These are phyloP conservation scores for Cicer arietinum DNA, from an alignment of 306 rosid genomes.

Conservation along the genomic window DNA sequence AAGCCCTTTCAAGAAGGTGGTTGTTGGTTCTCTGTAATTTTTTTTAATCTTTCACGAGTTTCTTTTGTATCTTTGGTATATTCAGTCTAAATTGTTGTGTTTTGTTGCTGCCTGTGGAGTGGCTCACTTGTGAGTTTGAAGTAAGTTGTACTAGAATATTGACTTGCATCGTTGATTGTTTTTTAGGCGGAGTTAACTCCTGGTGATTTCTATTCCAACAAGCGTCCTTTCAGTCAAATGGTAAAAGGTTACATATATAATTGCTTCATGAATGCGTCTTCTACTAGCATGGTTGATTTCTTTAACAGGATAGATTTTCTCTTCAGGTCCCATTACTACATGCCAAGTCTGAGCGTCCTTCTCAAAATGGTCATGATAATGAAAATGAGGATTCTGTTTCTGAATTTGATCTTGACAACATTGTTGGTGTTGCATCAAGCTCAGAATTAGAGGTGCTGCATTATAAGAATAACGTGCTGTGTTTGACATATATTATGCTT, in stretches of 20 bases:
- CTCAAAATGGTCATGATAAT: conserved; percentile 60
- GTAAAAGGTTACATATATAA: conserved; percentile 42
- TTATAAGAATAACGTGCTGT: conserved; percentile 37
- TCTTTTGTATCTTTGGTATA: not conserved
- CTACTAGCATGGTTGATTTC: conserved; percentile 31
- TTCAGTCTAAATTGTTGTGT: conserved; percentile 25
- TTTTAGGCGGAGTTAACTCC: conserved; percentile 90
- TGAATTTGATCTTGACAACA: conserved; percentile 76
- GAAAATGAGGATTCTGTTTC: conserved; percentile 71
- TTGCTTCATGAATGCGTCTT: conserved; percentile 22
- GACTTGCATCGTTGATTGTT: conserved; percentile 33
- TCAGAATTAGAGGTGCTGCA: conserved; percentile 83
- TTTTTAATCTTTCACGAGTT: not conserved
- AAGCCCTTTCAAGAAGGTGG: conserved; percentile 81
- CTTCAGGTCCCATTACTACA: conserved; percentile 55
- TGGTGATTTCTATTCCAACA: conserved; percentile 71
- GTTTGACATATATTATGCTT: conserved; percentile 33
- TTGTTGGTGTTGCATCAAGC: conserved; percentile 81
- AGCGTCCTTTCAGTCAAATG: conserved; percentile 71
- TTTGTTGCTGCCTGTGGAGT: conserved; percentile 22
- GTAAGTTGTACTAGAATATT: conserved; percentile 38
- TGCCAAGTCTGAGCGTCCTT: conserved; percentile 57
- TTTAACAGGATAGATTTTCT: conserved; percentile 55
- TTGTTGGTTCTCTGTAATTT: conserved; percentile 16
- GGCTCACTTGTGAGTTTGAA: conserved; percentile 17